phyloP scores from a whole-genome alignment of 2,329 filamentous ascomycete genomes.

The Sporothrix variecibatus region DNA sequence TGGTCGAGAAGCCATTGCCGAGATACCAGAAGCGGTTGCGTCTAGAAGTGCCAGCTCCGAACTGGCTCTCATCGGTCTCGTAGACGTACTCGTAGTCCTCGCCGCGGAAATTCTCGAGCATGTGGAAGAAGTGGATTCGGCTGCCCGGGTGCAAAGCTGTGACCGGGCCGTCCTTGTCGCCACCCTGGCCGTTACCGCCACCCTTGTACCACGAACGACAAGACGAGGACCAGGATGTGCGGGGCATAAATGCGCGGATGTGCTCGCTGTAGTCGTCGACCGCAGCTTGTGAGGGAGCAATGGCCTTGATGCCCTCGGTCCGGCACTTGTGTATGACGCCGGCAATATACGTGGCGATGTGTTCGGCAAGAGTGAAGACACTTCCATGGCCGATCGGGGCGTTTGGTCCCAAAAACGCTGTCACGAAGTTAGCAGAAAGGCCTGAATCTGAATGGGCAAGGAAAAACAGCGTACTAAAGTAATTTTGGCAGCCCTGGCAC shows the following conservation, averaged over 20 bases:
- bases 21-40: constrained; percentile 54
- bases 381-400: constrained; percentile 54
- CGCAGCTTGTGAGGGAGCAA: constrained; percentile 49
- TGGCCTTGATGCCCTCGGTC: constrained; percentile 50
- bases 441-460: too few relatives aligned
- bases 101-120: constrained; percentile 52
- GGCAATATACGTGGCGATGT: constrained; percentile 55
- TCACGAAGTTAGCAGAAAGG: not conserved
- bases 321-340: constrained; percentile 52
- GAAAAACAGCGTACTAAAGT: constrained; percentile 49
- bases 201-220: constrained; percentile 57
- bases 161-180: constrained; percentile 48
- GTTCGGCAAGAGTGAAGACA: constrained; percentile 53
- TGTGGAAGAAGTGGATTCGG: constrained; percentile 55
- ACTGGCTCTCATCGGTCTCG: constrained; percentile 32
- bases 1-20: constrained; percentile 55
- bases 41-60: constrained; percentile 27
- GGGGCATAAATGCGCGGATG: constrained; percentile 53
- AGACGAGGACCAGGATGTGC: constrained; percentile 51
- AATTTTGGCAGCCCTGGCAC: constrained; percentile 57
- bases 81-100: constrained; percentile 58
- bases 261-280: constrained; percentile 55
- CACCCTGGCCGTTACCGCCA: constrained; percentile 37
- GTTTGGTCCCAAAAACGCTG: constrained; percentile 55
- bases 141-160: constrained; percentile 54